Conservation (phyloP, 495 filamentous ascomycete species). For the Aspergillus baeticus region DNA sequence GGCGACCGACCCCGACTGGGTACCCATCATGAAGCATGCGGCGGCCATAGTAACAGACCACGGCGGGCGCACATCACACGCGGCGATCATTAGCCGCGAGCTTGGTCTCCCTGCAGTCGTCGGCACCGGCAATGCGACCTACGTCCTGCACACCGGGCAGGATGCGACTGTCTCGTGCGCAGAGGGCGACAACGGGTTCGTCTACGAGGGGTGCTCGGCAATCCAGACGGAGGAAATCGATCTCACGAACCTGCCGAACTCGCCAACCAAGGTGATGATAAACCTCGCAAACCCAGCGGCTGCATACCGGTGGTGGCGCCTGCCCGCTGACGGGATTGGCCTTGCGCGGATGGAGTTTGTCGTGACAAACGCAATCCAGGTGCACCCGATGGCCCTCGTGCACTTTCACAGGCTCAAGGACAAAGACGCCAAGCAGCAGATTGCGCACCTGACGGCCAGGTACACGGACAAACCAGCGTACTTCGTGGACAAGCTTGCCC, state of each 20-base stretch:
- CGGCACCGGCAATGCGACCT: slow-evolving; percentile 31
- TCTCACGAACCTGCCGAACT: slow-evolving; percentile 13
- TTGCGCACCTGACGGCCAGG: slow-evolving; percentile 25
- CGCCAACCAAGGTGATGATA: slow-evolving; percentile 25
- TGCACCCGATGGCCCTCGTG: slow-evolving; percentile 34
- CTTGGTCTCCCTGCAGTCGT: slow-evolving; percentile 35
- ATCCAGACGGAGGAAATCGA: slow-evolving; percentile 28
- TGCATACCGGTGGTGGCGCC: slow-evolving; percentile 30
- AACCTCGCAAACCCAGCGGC: slow-evolving; percentile 33
- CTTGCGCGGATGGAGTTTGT: slow-evolving; percentile 25
- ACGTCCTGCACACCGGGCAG: slow-evolving; percentile 33
- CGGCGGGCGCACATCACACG: slow-evolving; percentile 39
- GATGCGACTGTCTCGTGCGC: slow-evolving; percentile 39
- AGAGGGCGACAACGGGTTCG: slow-evolving; percentile 33
- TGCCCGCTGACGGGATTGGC: slow-evolving; percentile 19
- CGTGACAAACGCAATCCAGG: slow-evolving; percentile 16
- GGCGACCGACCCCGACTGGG: slow-evolving; percentile 38
- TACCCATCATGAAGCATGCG: slow-evolving; percentile 37
- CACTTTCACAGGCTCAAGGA: slow-evolving; percentile 29
- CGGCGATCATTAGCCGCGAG: slow-evolving; percentile 40
- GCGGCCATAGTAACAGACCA: slow-evolving; percentile 37
- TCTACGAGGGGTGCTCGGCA: slow-evolving; percentile 31
- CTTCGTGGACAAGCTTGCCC: slow-evolving; percentile 37
- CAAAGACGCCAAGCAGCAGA: slow-evolving; percentile 22
- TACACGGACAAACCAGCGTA: slow-evolving; percentile 34